A percentile compares a stretch with the other conserved stretches of the same genome.
phyloP scores from a whole-genome alignment of 768 basidiomycete species.

The Leccinum subgranulosum region DNA sequence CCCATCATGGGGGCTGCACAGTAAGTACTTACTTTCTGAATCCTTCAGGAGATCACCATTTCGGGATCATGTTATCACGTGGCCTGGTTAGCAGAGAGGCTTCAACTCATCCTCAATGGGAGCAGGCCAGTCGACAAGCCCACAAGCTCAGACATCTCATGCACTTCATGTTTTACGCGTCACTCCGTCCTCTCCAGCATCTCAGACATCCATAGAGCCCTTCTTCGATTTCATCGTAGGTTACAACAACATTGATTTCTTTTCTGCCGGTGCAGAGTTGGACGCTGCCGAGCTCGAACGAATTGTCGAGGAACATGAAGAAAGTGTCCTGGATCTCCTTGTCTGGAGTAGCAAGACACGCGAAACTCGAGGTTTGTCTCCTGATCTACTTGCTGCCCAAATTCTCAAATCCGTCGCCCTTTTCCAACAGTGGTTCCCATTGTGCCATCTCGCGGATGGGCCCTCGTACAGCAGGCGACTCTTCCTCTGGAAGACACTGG shows the following conservation, averaged over 20 bases:
- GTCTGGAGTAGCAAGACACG: constrained; percentile 85
- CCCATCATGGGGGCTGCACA: not conserved
- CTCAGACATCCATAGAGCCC: constrained; percentile 78
- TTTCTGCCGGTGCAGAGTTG: constrained; percentile 46
- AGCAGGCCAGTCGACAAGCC: constrained; percentile 65
- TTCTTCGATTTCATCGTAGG: constrained; percentile 98
- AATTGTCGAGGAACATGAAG: constrained; percentile 83
- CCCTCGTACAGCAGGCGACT: constrained; percentile 40
- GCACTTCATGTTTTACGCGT: constrained; percentile 89
- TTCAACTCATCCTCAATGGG: constrained; percentile 51
- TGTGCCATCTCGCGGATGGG: constrained; percentile 84
- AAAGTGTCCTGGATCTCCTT: constrained; percentile 60
- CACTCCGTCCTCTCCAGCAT: constrained; percentile 85
- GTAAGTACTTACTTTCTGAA: not conserved
- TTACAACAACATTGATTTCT: constrained; percentile 65
- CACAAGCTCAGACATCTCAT: constrained; percentile 35
- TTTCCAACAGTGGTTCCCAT: constrained; percentile 69
- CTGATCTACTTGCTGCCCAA: not conserved
- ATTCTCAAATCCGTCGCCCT: not conserved
- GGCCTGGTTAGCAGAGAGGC: not conserved
- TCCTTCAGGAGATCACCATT: constrained; percentile 1
- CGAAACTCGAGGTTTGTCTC: constrained; percentile 58
- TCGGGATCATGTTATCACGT: constrained; percentile 1
- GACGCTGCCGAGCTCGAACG: constrained; percentile 71
- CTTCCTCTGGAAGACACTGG: constrained; percentile 40